Evolutionary conservation across 2,329 filamentous ascomycete species (phyloP).

Genomic region (Pseudocercospora cruenta): DNA sequence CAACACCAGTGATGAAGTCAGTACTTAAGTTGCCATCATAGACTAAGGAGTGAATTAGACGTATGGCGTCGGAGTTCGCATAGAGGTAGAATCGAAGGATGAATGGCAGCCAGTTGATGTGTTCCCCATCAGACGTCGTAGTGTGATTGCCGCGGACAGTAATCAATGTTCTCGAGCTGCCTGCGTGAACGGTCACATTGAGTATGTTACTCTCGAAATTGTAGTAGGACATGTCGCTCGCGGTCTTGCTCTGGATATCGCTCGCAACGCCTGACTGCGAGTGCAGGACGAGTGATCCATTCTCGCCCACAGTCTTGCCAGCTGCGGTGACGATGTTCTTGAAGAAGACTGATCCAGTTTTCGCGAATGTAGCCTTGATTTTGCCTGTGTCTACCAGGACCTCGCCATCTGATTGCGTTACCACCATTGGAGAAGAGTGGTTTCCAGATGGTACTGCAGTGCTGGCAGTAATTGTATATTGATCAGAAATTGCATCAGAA

Average conservation of each 20-base stretch:
- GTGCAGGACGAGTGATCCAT: constrained; percentile 53
- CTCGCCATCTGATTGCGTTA: constrained; percentile 32
- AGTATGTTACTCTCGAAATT: constrained; percentile 57
- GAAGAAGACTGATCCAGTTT: constrained; percentile 38
- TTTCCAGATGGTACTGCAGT: constrained; percentile 15
- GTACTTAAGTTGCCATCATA: constrained; percentile 56
- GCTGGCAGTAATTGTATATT: constrained; percentile 50
- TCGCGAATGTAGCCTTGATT: constrained; percentile 41
- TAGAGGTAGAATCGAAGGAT: constrained; percentile 63
- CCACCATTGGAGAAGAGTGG: constrained; percentile 32
- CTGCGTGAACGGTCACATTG: constrained; percentile 54
- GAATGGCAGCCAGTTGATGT: constrained; percentile 59
- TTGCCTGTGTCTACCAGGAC: constrained; percentile 41
- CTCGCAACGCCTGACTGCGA: constrained; percentile 55
- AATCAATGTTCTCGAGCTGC: constrained; percentile 53
- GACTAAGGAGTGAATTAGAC: constrained; percentile 60
- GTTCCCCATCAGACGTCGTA: constrained; percentile 37
- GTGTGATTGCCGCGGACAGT: constrained; percentile 49
- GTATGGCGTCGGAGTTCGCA: constrained; percentile 58
- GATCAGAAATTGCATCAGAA: constrained; percentile 45
- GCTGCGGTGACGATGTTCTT: constrained; percentile 35
- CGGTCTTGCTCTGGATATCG: constrained; percentile 43
- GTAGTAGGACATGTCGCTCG: constrained; percentile 45
- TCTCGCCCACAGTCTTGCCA: constrained; percentile 48
- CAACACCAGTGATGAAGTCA: constrained; percentile 60